Conservation (phyloP, 2,329 filamentous ascomycete species). For the Exutisphaerella laricina region DNA sequence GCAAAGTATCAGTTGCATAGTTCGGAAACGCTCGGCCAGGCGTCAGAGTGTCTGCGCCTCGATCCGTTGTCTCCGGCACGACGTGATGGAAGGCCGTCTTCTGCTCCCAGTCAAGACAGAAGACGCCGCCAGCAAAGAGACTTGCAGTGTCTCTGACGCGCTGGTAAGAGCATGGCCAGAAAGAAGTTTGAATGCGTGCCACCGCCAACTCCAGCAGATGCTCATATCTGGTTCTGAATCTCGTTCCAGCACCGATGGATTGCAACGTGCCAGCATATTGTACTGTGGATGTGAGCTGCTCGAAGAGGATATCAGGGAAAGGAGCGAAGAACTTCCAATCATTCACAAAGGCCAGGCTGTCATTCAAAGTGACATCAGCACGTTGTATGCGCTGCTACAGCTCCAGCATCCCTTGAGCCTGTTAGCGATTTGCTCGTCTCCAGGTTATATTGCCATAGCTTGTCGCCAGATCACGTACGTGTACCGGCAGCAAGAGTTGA, state of each 20-base stretch:
- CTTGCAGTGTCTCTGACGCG: slow-evolving; percentile 54
- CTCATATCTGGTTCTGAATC: slow-evolving; percentile 49
- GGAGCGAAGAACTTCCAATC: slow-evolving; percentile 51
- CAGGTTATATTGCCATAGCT: not conserved
- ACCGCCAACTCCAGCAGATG: slow-evolving; percentile 38
- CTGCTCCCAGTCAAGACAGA: slow-evolving; percentile 46
- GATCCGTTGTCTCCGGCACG: slow-evolving; percentile 49
- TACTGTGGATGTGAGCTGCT: slow-evolving; percentile 51
- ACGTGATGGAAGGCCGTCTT: slow-evolving; percentile 44
- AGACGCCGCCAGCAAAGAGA: slow-evolving; percentile 52
- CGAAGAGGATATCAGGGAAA: slow-evolving; percentile 42
- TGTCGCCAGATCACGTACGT: slow-evolving; percentile 39
- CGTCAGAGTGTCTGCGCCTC: slow-evolving; percentile 51
- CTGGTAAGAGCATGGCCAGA: slow-evolving; percentile 52
- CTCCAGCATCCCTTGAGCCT: slow-evolving; percentile 39
- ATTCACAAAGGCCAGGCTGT: slow-evolving; percentile 51
- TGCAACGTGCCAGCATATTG: slow-evolving; percentile 52
- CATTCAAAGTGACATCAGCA: slow-evolving; percentile 40
- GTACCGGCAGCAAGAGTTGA: slow-evolving; percentile 47
- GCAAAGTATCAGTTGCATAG: slow-evolving; percentile 39
- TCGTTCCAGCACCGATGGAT: slow-evolving; percentile 51
- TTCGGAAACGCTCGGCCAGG: slow-evolving; percentile 45
- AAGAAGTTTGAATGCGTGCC: slow-evolving; percentile 31
- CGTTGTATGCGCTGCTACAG: slow-evolving; percentile 45
- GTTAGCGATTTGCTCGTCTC: not conserved